Base-by-base conservation (phyloP, 225 moss, liverwort and hornwort species). In the Asterella californica region DNA sequence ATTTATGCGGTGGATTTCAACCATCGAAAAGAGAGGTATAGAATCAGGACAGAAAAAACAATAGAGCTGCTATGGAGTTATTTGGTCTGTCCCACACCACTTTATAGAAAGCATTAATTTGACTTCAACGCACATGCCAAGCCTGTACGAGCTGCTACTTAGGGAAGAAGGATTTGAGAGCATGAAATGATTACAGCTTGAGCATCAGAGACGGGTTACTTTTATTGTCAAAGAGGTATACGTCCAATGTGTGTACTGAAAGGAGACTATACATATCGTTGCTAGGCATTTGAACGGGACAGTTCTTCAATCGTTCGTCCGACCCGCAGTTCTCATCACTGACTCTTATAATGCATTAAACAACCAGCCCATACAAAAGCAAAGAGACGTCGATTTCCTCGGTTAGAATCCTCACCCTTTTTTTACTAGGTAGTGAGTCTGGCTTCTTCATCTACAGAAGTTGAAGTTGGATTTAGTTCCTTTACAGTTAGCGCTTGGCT, bases 1-100 rank as follows among this genome's bases (percentile, higher is more conserved):
- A 91, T 99, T 18, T 99, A 99, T 81, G 99, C 99, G 38, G 99
- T 99, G 19, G 99, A 99, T 78, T 95, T 90, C 64, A 99, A 99
- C 85, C 99, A 99, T 77, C 92, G 99, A 27, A 99, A 95, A 83
- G 99, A 99, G 83, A 93, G 93, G 96, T 93, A 81, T 22, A 37
- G 18, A 32, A 67, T 30, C 17, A 42, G 42, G 7, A 22, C 38
- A 45, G 70, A 21, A 2, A 24, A 37, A 29, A 63, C 11, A 63
- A 18, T 36, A 15, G 36, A 42, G 37, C 19, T 69, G 5, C 19
- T 69, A 69, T 24, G 17, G 69, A 69, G 4, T 67, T n/a, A 69
- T 38, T 45, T 42, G 18, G 6, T 0, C 5, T 70, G 18, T 30
- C 9, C 47, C n/a, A 15, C 15, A 29, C 42, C 42, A 25, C 42